Base-by-base conservation (phyloP, 768 basidiomycete genomes). In the Fibroporia radiculosa region DNA sequence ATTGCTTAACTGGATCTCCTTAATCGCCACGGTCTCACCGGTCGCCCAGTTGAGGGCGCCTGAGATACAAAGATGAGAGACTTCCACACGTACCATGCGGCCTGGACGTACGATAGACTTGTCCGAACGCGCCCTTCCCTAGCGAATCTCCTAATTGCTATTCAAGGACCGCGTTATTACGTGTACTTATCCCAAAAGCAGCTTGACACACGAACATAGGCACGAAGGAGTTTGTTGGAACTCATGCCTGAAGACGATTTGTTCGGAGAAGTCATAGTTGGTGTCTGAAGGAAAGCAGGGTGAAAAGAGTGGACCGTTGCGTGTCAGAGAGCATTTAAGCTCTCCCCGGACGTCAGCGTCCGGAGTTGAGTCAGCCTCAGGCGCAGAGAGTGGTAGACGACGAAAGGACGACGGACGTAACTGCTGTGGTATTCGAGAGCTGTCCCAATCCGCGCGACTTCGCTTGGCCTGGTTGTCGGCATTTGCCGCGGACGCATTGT, bases 21-120 rank as follows among this genome's bases (percentile, higher is more conserved):
- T 99, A 58, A 99, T 86, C 2, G 96, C 96, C 32, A 98, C 95
- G 2, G 95, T 96, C 69, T 98, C 96, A 20, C 96, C 96, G 20
- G 92, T 97, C 13, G 88, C 85, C 84, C 91, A 93, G 57, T 95
- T 93, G 59, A 95, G 68, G 38, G 87, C 88, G 53, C 88, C 88
- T 90, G 52, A 11, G 24, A 24, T 27, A 14, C 26, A 23, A 33
- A 14, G 28, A 40, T 42, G 33, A 36, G 37, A n/a, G 22, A 12
- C 33, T 49, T 13, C 27, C 8, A 11, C 24, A 38, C 29, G 27
- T 22, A 20, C 28, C 18, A 20, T 20, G 0, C 19, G 41, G 4
- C 38, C 36, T 37, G 45, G 33, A 79, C 89, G 62, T 69, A 88
- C 93, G 84, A 66, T 93, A 97, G 52, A 97, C 93, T 65, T 92